Evolutionary conservation across 1,139 yeast species (phyloP).

Genomic region (Maudiozyma humilis): DNA sequence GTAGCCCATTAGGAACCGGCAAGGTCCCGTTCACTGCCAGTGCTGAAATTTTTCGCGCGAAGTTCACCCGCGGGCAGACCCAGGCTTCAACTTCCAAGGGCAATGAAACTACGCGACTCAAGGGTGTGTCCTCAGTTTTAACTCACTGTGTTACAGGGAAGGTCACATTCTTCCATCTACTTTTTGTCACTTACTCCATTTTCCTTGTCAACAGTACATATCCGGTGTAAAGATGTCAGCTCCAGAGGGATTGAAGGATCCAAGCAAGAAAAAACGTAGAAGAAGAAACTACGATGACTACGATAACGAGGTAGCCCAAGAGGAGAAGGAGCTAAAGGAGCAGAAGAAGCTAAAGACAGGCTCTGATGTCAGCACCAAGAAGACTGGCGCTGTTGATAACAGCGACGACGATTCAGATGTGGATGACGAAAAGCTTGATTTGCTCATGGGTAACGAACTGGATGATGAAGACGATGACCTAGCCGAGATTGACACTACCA

Average conservation of each 20-base stretch:
- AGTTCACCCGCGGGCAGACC: too few relatives aligned
- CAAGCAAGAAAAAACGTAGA: slow-evolving; percentile 28
- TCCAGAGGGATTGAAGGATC: slow-evolving; percentile 13
- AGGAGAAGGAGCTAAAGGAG: slow-evolving; percentile 37
- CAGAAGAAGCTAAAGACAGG: slow-evolving; percentile 35
- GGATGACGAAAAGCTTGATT: slow-evolving; percentile 47
- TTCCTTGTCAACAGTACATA: too few relatives aligned
- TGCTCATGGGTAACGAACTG: slow-evolving; percentile 40
- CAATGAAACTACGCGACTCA: too few relatives aligned
- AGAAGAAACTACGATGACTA: slow-evolving; percentile 47
- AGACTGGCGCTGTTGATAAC: slow-evolving; percentile 15
- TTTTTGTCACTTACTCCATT: too few relatives aligned
- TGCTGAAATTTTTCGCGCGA: too few relatives aligned
- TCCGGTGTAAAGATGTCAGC: slow-evolving; percentile 1
- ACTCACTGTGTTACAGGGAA: too few relatives aligned
- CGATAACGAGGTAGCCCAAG: slow-evolving; percentile 35
- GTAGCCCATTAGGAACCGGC: too few relatives aligned
- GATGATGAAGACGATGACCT: slow-evolving; percentile 66
- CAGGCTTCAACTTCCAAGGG: too few relatives aligned
- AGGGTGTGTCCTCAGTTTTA: too few relatives aligned
- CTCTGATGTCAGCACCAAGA: slow-evolving; percentile 16
- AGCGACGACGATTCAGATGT: slow-evolving; percentile 45
- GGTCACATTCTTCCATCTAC: too few relatives aligned
- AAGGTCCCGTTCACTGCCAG: too few relatives aligned
- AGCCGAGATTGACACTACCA: slow-evolving; percentile 74